Evolutionary conservation across 1,139 yeast species (phyloP).

Genomic region (Kluyveromyces sp.): DNA sequence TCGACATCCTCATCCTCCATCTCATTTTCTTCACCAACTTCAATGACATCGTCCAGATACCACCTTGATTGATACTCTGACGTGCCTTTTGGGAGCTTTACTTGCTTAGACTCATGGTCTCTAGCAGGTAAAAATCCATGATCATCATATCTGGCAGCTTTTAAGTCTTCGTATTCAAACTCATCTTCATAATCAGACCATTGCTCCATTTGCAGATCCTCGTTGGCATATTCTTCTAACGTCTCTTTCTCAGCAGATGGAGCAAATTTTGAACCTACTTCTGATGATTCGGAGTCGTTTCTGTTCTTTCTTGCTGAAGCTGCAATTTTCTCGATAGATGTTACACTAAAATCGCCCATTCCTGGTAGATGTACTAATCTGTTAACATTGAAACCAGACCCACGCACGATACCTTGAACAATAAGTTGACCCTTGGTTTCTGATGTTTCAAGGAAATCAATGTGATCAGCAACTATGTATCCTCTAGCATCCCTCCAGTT

Average conservation of each 20-base stretch:
- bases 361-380: constrained; percentile 82
- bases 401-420: constrained; percentile 81
- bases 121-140: constrained; percentile 47
- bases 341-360: constrained; percentile 80
- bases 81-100: constrained; percentile 73
- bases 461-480: constrained; percentile 68
- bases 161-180: constrained; percentile 37
- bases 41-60: constrained; percentile 67
- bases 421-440: constrained; percentile 39
- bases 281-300: constrained; percentile 15
- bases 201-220: constrained; percentile 49
- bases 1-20: constrained; percentile 39
- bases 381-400: constrained; percentile 72
- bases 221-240: constrained; percentile 60
- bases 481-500: constrained; percentile 92
- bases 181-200: constrained; percentile 39
- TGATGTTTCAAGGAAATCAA: constrained; percentile 41
- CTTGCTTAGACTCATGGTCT: constrained; percentile 35
- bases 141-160: constrained; percentile 68
- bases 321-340: constrained; percentile 49
- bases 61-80: constrained; percentile 93
- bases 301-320: constrained; percentile 21
- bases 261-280: constrained; percentile 23
- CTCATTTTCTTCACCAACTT: constrained; percentile 37
- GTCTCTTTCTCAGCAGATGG: constrained; percentile 58